Evolutionary conservation across 2,329 filamentous ascomycete species (phyloP).

Genomic region (Niveomyces coronatus): DNA sequence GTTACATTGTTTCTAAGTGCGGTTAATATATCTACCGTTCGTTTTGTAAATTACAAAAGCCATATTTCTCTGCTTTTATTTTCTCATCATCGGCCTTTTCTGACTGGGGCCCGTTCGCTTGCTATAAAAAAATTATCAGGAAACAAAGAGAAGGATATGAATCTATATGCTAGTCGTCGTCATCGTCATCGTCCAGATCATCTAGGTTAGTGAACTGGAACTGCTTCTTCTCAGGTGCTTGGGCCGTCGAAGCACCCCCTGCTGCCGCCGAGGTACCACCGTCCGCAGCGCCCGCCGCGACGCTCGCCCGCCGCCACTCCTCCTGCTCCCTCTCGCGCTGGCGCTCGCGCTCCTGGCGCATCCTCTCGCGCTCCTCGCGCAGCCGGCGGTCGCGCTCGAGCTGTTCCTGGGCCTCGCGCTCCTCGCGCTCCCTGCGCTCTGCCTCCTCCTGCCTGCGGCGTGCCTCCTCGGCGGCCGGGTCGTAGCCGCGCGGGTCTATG

Average conservation of each 20-base stretch:
- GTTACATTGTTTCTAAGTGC: conserved; percentile 5
- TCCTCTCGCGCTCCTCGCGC: conserved; percentile 28
- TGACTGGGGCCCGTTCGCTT: conserved; percentile 4
- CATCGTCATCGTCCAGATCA: conserved; percentile 41
- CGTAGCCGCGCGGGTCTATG: conserved; percentile 49
- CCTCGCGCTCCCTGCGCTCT: conserved; percentile 35
- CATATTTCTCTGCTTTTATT: not conserved
- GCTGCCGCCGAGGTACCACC: too few species aligned
- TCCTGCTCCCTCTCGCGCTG: conserved; percentile 32
- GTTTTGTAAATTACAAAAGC: conserved; percentile 9
- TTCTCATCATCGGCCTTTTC: not conserved
- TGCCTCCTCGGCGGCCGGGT: conserved; percentile 45
- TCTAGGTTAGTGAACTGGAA: conserved; percentile 46
- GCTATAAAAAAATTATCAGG: too few species aligned
- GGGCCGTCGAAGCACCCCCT: conserved; percentile 17
- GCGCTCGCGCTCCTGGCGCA: conserved; percentile 32
- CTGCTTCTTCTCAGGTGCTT: conserved; percentile 35
- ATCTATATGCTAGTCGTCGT: conserved; percentile 28
- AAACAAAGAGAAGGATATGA: too few species aligned
- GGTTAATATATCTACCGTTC: conserved; percentile 5
- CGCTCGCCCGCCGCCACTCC: conserved; percentile 30
- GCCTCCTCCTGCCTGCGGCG: conserved; percentile 41
- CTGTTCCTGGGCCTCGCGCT: conserved; percentile 34
- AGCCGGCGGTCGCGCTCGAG: conserved; percentile 34
- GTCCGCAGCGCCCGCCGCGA: conserved; percentile 18